Conservation (phyloP, 139 green algal genomes). For the Closterium sp. region DNA sequence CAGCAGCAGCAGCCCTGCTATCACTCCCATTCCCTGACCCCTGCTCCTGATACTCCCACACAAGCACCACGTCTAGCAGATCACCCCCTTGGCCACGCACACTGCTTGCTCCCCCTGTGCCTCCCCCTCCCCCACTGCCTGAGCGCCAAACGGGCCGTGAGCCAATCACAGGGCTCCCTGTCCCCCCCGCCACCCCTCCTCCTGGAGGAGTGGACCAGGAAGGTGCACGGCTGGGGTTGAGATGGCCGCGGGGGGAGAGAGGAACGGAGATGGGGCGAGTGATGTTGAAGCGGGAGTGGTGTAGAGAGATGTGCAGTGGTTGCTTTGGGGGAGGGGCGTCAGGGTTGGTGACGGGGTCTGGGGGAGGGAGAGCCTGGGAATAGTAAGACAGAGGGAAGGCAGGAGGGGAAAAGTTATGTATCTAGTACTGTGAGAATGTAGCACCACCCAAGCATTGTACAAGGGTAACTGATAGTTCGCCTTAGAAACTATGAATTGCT, state of each 20-base stretch:
- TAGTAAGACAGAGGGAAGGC: background rate
- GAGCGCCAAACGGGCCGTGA: background rate
- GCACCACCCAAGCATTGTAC: too few species aligned
- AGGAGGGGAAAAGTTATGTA: background rate
- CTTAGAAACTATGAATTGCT: too few species aligned
- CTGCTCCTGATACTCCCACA: background rate
- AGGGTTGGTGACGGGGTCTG: background rate
- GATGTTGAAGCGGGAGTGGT: background rate
- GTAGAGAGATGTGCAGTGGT: background rate
- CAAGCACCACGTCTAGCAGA: background rate
- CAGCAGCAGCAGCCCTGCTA: background rate
- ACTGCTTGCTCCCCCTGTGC: background rate
- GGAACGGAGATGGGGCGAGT: background rate
- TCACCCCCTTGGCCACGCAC: background rate
- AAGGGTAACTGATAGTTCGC: too few species aligned
- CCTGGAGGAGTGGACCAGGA: background rate
- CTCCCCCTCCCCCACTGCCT: background rate
- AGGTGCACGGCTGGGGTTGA: background rate
- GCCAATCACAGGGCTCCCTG: background rate
- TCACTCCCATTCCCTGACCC: background rate
- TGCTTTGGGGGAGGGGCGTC: background rate
- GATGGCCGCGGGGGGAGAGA: background rate
- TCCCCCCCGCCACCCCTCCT: background rate
- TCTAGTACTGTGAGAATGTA: too few species aligned
- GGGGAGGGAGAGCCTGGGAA: background rate